Evolutionary conservation across 129 eudicot genomes (phyloP).

Genomic region (Pseudognaphalium luteoalbum): DNA sequence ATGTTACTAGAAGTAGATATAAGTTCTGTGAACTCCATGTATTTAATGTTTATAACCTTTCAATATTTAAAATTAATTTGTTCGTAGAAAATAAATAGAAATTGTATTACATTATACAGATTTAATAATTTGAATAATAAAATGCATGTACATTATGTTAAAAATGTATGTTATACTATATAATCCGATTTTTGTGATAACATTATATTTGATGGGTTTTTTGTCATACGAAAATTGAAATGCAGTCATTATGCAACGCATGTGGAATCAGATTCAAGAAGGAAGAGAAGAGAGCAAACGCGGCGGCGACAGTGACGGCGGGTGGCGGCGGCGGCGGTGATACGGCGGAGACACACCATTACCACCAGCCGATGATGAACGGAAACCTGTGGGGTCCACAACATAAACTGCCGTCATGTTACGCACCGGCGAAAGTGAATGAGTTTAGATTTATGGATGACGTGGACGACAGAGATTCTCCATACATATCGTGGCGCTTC

Average conservation of each 20-base stretch:
- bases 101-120: too few relatives aligned
- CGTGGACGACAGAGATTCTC: conserved; percentile 55
- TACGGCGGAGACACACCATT: conserved; percentile 34
- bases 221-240: neutral
- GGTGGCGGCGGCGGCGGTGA: conserved; percentile 33
- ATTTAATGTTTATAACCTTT: too few relatives aligned
- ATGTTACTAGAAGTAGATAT: too few relatives aligned
- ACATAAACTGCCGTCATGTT: conserved; percentile 60
- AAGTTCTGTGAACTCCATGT: too few relatives aligned
- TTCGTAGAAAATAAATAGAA: too few relatives aligned
- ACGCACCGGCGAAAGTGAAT: conserved; percentile 50
- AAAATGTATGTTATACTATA: too few relatives aligned
- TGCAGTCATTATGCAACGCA: conserved; percentile 95
- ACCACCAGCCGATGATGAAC: conserved; percentile 43
- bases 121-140: too few relatives aligned
- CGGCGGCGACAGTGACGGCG: conserved; percentile 53
- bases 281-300: conserved; percentile 84
- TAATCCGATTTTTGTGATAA: too few relatives aligned
- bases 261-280: conserved; percentile 95
- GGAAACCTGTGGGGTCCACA: conserved; percentile 54
- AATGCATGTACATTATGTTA: too few relatives aligned
- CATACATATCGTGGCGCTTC: conserved; percentile 72
- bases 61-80: too few relatives aligned
- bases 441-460: conserved; percentile 80
- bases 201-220: neutral